Evolutionary conservation across 2,329 filamentous ascomycete genomes (phyloP), one percentile per base, ranked within the genome.

Genomic region (Colletotrichum gigasporum): DNA sequence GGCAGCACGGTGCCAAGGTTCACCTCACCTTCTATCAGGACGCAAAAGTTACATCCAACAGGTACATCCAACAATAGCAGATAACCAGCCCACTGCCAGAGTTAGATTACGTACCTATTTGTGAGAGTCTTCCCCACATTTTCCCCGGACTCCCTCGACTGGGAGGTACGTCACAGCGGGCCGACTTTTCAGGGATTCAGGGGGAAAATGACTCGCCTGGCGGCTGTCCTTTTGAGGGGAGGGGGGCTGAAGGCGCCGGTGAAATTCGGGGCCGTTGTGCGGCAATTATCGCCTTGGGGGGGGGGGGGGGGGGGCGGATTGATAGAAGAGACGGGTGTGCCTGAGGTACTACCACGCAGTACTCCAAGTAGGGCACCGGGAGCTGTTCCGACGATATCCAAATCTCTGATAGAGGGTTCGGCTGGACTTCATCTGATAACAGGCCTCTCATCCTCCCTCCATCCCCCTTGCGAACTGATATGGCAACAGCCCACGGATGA

Each of bases 121-220:
- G 26, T 32, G 34, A 35, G 28, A 50, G 32, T 11, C 32, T 35
- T n/a, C 62, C 47, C 62, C 62, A 55, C 55, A 55, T 37, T 37
- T 64, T 64, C 62, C 62, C 62, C 62, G 26, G 62, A 64, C 62
- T 55, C 24, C 34, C 30, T 52, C 37, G 20, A 16, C 32, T 53
- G 32, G 61, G 32, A 35, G 28, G n/a, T 54, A 64, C 62, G 62
- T 64, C 62, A 64, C 48, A 53, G 48, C 41, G 62, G 62, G 56
- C 47, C 56, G 48, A 61, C 9, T 30, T 7, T 12, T 32, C 56
- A 48, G 55, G 56, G 56, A 52, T 44, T 44, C 48, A 61, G 35
- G 56, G 56, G 61, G n/a, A 16, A 37, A 44, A 54, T 65, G 56
- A 65, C 62, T 65, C 62, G 42, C 30, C 10, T 28, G 44, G 62